phyloP scores from a whole-genome alignment of 2,329 filamentous ascomycete species.

The Apiospora saccharicola region DNA sequence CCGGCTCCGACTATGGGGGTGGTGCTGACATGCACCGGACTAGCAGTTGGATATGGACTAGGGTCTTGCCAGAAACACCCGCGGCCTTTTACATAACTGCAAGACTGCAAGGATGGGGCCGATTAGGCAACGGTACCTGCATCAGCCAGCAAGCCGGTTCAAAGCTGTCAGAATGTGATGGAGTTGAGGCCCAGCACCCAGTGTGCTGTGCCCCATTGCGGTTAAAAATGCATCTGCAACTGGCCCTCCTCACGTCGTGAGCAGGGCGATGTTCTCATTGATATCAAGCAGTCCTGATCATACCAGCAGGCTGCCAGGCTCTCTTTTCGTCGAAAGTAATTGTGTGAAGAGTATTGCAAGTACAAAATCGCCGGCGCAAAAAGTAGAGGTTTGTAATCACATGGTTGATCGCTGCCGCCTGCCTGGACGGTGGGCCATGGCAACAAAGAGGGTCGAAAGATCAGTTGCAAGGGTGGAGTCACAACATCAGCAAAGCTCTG shows the following conservation, averaged over 20 bases:
- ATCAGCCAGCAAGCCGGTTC: neutral
- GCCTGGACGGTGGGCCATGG: neutral
- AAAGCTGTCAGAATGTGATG: neutral
- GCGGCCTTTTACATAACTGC: neutral
- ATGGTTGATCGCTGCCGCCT: neutral
- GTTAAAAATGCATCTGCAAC: neutral
- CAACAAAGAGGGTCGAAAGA: neutral
- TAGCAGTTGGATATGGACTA: conserved; percentile 5
- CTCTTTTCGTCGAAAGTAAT: neutral
- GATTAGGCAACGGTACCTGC: neutral
- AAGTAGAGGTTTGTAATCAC: neutral
- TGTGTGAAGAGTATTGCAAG: neutral
- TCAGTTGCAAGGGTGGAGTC: too few relatives aligned
- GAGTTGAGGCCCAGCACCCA: neutral
- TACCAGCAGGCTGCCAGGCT: neutral
- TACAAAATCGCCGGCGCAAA: neutral
- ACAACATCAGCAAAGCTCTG: neutral
- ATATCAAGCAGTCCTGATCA: neutral
- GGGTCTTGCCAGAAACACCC: neutral
- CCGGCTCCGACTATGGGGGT: neutral
- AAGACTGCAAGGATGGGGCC: neutral
- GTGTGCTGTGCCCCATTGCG: neutral
- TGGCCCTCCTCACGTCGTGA: neutral
- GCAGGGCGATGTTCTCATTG: neutral
- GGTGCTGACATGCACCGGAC: neutral